A percentile compares a stretch with the other conserved stretches of the same genome.
These are phyloP conservation scores for Emericellopsis atlantica DNA, from an alignment of 2,329 filamentous ascomycete genomes.

Conservation along the genomic window DNA sequence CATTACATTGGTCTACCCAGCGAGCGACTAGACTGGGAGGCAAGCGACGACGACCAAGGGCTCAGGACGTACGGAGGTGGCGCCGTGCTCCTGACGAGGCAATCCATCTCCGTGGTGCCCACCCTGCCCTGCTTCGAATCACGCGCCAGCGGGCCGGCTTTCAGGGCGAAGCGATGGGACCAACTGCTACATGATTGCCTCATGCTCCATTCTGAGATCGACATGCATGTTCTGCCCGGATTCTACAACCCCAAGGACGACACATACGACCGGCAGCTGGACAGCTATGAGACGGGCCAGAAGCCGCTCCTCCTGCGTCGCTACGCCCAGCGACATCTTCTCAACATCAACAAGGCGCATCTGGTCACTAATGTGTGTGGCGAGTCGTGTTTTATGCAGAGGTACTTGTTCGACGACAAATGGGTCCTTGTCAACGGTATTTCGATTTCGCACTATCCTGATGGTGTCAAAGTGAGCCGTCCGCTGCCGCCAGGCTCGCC, in stretches of 20 bases:
- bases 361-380: constrained; percentile 28
- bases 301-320: constrained; percentile 28
- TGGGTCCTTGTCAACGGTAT: constrained; percentile 36
- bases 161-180: constrained; percentile 23
- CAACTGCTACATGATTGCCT: constrained; percentile 27
- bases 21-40: constrained; percentile 27
- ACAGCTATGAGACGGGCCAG: constrained; percentile 24
- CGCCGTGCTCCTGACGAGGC: constrained; percentile 25
- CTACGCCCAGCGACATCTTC: constrained; percentile 20
- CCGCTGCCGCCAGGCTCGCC: constrained; percentile 1
- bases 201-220: constrained; percentile 15
- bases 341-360: constrained; percentile 27
- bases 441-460: constrained; percentile 28
- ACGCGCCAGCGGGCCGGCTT: constrained; percentile 5
- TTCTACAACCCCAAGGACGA: constrained; percentile 25
- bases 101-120: constrained; percentile 19
- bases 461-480: constrained; percentile 14
- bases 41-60: constrained; percentile 14
- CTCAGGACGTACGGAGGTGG: constrained; percentile 30
- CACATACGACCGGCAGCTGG: constrained; percentile 12
- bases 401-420: constrained; percentile 29
- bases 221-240: constrained; percentile 28
- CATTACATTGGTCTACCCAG: constrained; percentile 30
- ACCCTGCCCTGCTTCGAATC: constrained; percentile 22
- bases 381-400: constrained; percentile 32